Conservation (phyloP, 1,284 basidiomycete species). For the Phylloboletellus chloephorus region DNA sequence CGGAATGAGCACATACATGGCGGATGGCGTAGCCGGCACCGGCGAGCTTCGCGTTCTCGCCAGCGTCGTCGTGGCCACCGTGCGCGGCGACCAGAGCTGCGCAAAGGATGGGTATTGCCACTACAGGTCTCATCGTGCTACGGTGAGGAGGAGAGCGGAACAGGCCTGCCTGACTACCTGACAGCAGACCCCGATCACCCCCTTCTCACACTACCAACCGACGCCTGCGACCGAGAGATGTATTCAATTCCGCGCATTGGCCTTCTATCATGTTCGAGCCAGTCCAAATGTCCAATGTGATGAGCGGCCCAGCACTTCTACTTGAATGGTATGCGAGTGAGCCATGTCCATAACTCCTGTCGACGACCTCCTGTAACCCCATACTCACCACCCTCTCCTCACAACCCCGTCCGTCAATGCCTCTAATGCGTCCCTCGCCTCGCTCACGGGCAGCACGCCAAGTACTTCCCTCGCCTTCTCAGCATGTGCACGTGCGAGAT, state of each 20-base stretch:
- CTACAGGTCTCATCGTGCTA: conserved; percentile 19
- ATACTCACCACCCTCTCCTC: conserved; percentile 27
- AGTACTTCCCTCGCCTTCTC: conserved; percentile 72
- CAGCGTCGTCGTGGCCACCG: conserved; percentile 27
- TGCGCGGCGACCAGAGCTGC: conserved; percentile 27
- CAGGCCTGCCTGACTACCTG: neutral
- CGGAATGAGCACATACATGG: conserved; percentile 42
- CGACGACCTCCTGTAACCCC: neutral
- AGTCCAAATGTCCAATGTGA: conserved; percentile 4
- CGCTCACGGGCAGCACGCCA: conserved; percentile 73
- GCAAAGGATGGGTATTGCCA: conserved; percentile 24
- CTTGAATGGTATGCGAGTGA: conserved; percentile 10
- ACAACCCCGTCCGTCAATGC: conserved; percentile 60
- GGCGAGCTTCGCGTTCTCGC: conserved; percentile 20
- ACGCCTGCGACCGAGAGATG: conserved; percentile 2
- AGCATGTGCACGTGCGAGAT: conserved; percentile 76
- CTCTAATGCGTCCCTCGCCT: conserved; percentile 71
- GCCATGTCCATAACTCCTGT: neutral
- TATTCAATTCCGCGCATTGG: conserved; percentile 1
- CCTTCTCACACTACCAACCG: neutral
- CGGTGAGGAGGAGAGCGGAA: neutral
- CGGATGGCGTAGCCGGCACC: conserved; percentile 42
- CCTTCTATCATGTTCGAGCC: conserved; percentile 4
- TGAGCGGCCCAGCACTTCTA: neutral
- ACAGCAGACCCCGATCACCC: conserved; percentile 20